phyloP scores from a whole-genome alignment of 1,139 yeast species.

The Saccharomyces pastorianus region DNA sequence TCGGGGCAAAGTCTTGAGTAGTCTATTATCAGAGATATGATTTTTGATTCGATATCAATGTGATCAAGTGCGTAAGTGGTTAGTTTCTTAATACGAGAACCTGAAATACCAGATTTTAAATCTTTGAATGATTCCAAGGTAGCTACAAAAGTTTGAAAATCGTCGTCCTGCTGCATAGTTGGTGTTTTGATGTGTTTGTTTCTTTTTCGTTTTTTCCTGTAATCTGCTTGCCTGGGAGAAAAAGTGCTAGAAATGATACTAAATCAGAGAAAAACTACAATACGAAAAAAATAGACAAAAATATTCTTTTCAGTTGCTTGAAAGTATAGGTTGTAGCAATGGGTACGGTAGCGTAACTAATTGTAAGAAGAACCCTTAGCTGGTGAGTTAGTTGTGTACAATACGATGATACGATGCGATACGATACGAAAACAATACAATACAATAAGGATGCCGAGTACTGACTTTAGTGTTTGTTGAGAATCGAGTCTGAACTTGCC shows the following conservation, averaged over 20 bases:
- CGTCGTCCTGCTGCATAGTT: constrained; percentile 8
- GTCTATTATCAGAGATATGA: constrained; percentile 31
- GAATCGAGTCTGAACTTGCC: background rate
- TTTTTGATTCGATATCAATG: constrained; percentile 37
- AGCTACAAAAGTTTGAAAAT: constrained; percentile 54
- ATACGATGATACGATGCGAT: background rate
- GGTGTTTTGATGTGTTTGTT: constrained; percentile 3
- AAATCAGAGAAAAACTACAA: background rate
- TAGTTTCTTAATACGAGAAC: constrained; percentile 82
- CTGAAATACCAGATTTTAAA: constrained; percentile 88
- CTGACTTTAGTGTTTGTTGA: background rate
- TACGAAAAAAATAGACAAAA: background rate
- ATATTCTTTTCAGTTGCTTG: background rate
- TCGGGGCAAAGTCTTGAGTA: constrained; percentile 70
- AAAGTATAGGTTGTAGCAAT: background rate
- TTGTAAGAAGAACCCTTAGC: background rate
- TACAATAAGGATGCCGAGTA: background rate
- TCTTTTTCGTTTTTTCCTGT: background rate
- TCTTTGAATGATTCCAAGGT: constrained; percentile 66
- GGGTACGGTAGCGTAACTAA: background rate
- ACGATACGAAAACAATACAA: background rate
- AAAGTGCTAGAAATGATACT: background rate
- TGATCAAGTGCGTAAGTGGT: constrained; percentile 71
- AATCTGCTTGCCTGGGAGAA: background rate
- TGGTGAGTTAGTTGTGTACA: constrained; percentile 1